Evolutionary conservation across 2,329 filamentous ascomycete genomes (phyloP).

Genomic region (Exophiala aquamarina): DNA sequence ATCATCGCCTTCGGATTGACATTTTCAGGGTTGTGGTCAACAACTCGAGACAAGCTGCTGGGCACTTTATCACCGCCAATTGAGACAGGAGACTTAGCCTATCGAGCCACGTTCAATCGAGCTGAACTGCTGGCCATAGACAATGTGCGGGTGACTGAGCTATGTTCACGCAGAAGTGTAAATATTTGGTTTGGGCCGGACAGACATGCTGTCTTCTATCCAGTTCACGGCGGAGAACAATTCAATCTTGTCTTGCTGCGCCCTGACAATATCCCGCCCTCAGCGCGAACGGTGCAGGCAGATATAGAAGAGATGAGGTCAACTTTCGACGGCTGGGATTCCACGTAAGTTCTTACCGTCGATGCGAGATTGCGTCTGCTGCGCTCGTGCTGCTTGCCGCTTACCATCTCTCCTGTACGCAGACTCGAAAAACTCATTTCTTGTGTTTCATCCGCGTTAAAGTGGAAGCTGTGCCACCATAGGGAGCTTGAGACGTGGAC

Average conservation of each 20-base stretch:
- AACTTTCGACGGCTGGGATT: slow-evolving; percentile 59
- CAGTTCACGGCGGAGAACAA: slow-evolving; percentile 57
- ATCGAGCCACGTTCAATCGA: slow-evolving; percentile 29
- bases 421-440: slow-evolving; percentile 14
- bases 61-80: slow-evolving; percentile 45
- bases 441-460: slow-evolving; percentile 11
- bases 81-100: slow-evolving; percentile 57
- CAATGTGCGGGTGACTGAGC: slow-evolving; percentile 7
- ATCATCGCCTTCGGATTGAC: not conserved
- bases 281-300: slow-evolving; percentile 50
- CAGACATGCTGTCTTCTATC: slow-evolving; percentile 64
- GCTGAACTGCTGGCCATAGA: slow-evolving; percentile 5
- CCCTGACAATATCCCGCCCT: slow-evolving; percentile 61
- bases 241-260: slow-evolving; percentile 67
- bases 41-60: slow-evolving; percentile 45
- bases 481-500: slow-evolving; percentile 13
- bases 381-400: no score
- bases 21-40: slow-evolving; percentile 38
- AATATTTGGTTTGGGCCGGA: slow-evolving; percentile 59
- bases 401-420: not conserved
- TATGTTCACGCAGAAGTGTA: slow-evolving; percentile 5
- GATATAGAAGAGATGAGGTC: slow-evolving; percentile 56
- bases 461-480: slow-evolving; percentile 20
- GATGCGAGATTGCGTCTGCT: no score
- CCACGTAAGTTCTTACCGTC: slow-evolving; percentile 5